A percentile compares a stretch with the other conserved stretches of the same genome.
phyloP scores from a whole-genome alignment of 129 eudicot genomes.

The Ambrosia artemisiifolia region DNA sequence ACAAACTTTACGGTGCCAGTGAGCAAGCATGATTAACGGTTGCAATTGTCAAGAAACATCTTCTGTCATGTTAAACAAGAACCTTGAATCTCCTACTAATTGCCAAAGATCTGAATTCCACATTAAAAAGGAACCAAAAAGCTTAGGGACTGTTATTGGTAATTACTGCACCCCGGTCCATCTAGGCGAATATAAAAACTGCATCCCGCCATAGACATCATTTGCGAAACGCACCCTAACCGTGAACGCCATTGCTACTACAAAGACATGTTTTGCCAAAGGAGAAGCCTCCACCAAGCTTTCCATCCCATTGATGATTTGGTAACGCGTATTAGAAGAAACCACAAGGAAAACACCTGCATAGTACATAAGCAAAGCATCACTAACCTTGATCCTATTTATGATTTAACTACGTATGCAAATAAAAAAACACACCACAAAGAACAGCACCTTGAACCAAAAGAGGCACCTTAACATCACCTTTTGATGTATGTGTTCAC shows the following conservation, averaged over 20 bases:
- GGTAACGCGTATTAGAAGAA: slow-evolving; percentile 92
- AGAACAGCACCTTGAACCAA: slow-evolving; percentile 82
- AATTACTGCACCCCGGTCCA: slow-evolving; percentile 87
- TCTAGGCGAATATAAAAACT: slow-evolving; percentile 92
- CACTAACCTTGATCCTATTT: not conserved
- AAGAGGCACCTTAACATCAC: slow-evolving; percentile 85
- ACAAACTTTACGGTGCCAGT: no score
- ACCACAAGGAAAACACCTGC: slow-evolving; percentile 92
- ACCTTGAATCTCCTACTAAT: no score
- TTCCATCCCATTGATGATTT: slow-evolving; percentile 84
- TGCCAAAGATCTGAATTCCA: not conserved
- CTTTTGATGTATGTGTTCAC: slow-evolving; percentile 68
- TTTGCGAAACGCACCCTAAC: slow-evolving; percentile 92
- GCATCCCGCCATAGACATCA: slow-evolving; percentile 95
- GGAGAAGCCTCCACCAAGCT: slow-evolving; percentile 72
- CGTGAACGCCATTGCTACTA: slow-evolving; percentile 86
- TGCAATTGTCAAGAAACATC: no score
- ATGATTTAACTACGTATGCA: not conserved
- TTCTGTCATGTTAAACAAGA: no score
- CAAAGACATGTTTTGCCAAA: slow-evolving; percentile 69
- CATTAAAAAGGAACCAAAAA: not conserved
- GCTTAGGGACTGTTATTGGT: not conserved
- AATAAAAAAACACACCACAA: slow-evolving; percentile 64
- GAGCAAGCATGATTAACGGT: no score
- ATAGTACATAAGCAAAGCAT: not conserved